Evolutionary conservation across 345 rosid genomes (phyloP).

Genomic region (Salix purpurea): DNA sequence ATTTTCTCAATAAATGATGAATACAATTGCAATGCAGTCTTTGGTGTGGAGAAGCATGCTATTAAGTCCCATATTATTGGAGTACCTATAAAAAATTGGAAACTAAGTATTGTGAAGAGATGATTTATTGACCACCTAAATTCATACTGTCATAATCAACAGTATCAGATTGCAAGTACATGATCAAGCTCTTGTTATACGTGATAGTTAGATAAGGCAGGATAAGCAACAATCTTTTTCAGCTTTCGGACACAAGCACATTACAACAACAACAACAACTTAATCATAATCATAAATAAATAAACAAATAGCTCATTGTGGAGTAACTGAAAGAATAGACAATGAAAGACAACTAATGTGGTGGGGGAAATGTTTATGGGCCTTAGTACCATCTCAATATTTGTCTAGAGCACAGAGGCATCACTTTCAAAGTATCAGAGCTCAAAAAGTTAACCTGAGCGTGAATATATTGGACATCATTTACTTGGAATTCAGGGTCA

Average conservation of each 20-base stretch:
- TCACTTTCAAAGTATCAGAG: slow-evolving; percentile 5
- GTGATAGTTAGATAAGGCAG: background rate
- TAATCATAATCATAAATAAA: background rate
- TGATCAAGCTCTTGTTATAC: background rate
- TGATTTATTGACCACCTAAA: background rate
- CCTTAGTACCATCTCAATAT: background rate
- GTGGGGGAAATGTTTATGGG: background rate
- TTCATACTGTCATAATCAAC: background rate
- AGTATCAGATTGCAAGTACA: background rate
- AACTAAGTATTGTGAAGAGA: background rate
- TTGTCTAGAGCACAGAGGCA: background rate
- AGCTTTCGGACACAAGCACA: background rate
- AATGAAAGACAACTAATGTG: background rate
- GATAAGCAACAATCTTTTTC: background rate
- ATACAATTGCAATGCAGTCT: background rate
- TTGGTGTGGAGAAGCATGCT: slow-evolving; percentile 1
- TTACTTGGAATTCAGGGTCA: slow-evolving; percentile 15
- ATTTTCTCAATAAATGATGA: background rate
- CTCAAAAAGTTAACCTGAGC: slow-evolving; percentile 27
- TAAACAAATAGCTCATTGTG: too few species aligned
- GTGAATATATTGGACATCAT: slow-evolving; percentile 23
- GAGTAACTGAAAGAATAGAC: slow-evolving; percentile 1
- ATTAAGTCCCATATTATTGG: background rate
- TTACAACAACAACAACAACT: too few species aligned
- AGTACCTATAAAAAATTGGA: background rate